A percentile compares a stretch with the other conserved stretches of the same genome.
Evolutionary conservation across 23 red algal species (phyloP).

Genomic region (Gracilaria vermiculophylla): DNA sequence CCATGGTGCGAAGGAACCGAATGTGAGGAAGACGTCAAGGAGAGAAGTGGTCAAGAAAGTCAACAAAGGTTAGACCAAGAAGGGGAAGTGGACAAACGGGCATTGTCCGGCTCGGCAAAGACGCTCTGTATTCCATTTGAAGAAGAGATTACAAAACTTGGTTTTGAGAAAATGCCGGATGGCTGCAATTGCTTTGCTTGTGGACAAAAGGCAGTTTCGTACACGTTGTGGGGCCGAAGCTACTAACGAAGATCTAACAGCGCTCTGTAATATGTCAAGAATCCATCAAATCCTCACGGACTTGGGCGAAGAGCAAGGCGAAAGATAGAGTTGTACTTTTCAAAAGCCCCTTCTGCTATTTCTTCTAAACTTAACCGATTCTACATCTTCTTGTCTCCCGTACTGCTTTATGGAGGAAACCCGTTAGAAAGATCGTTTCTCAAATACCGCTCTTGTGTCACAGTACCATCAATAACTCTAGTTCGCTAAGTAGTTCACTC

Average conservation of each 20-base stretch:
- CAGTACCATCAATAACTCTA: too few species aligned
- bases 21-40: constrained; percentile 95
- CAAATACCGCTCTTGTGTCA: too few species aligned
- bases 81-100: constrained; percentile 53
- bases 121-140: constrained; percentile 93
- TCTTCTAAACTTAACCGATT: not conserved
- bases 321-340: not conserved
- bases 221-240: constrained; percentile 94
- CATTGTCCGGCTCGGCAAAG: constrained; percentile 83
- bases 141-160: constrained; percentile 76
- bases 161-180: constrained; percentile 20
- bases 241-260: constrained; percentile 63
- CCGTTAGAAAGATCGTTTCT: too few species aligned
- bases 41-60: constrained; percentile 71
- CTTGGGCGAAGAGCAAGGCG: not conserved
- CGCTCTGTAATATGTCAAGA: not conserved
- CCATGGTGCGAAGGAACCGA: constrained; percentile 83
- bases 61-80: constrained; percentile 35
- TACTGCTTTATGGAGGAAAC: not conserved
- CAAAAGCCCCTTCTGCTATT: not conserved
- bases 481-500: too few species aligned
- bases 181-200: constrained; percentile 86
- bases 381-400: not conserved
- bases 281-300: not conserved
- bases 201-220: constrained; percentile 48